Evolutionary conservation across 257 asterid species (phyloP), one percentile per base, ranked within the genome.

Genomic region (Agastache rugosa): DNA sequence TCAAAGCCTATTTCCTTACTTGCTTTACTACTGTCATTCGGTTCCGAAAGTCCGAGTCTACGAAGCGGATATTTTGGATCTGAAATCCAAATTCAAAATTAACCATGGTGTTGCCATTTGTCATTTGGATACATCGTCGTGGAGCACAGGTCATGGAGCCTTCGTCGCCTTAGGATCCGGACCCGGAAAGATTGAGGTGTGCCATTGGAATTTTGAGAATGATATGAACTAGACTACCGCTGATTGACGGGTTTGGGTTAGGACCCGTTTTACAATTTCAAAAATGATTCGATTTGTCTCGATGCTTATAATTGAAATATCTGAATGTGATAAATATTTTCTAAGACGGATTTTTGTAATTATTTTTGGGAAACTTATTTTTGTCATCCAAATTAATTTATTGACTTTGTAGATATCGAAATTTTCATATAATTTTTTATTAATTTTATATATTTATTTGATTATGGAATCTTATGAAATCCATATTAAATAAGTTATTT

Each of bases 1-100:
- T 71, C 96, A 88, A 34, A 88, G 90, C 45, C 63, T 91, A 72
- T 91, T 69, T 56, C 95, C 96, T 0, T 88, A 80, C 63, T 48
- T 91, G 62, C 77, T 91, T 5, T 91, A 91, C 75, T 91, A 90
- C 69, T 91, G 97, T 61, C 97, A 91, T 66, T 88, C 95, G 0
- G 96, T 91, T 64, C 97, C 97, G 0, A 77, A 86, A 47, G 96
- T 90, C 44, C 93, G 96, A 84, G 93, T 88, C 31, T 88, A 89
- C 63, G 85, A 89, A 81, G 92, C 90, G 74, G 93, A 86, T 77
- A 70, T 91, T 35, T 75, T 91, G 75, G 91, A 91, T 23, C 89
- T 85, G 76, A 76, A 81, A 14, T 69, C 90, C 3, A 78, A 78
- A 55, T 60, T 61, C 51, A 86, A 83, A 56, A 86, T 89, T 37